Evolutionary conservation across 192 early-diverging fungal genomes (phyloP), one percentile per base, ranked within the genome.

Genomic region (Coemansia sp.): DNA sequence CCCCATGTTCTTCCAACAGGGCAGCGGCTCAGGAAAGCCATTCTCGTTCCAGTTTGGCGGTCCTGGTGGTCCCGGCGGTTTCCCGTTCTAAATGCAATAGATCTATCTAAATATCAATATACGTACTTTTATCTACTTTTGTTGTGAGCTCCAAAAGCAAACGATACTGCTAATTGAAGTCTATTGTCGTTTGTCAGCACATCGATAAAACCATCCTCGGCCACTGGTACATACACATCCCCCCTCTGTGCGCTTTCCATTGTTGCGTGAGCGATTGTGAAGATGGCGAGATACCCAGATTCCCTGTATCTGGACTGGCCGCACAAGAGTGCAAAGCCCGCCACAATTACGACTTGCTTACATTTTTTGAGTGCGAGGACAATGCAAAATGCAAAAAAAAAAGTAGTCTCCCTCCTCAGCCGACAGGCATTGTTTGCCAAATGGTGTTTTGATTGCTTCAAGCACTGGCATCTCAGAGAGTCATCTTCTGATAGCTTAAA

Each of bases 1-100:
- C 41, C 87, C 84, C 24, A 65, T 84, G 31, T 86, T 84, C 70
- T 85, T 85, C 62, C 85, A 87, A 64, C 85, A 85, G 5, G 78
- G 78, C 24, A 85, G 88, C 29, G 75, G 81, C 51, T 76, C 80
- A 50, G 77, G 81, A 51, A 74, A 78, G 61, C 75, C 74, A 41
- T 83, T 75, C 38, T 75, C 75, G 34, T 78, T 78, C 76, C 73
- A 83, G 69, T 83, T 83, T 70, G 81, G 81, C 51, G 80, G 80
- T 40, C 62, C 72, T 36, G 73, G 78, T 6, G 55, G 80, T 40
- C 62, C 72, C 34, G 73, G 78, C 12, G 55, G 80, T 12, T 83
- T 83, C 71, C 76, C 76, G n/a, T 83, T 83, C 70, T 83, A 71
- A 29, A 13, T 29, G 27, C 51, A 10, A 55, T 55, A 55, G 50